Evolutionary conservation across 495 filamentous ascomycete genomes (phyloP), one percentile per base, ranked within the genome.

Genomic region (Friedmanniomyces simplex): DNA sequence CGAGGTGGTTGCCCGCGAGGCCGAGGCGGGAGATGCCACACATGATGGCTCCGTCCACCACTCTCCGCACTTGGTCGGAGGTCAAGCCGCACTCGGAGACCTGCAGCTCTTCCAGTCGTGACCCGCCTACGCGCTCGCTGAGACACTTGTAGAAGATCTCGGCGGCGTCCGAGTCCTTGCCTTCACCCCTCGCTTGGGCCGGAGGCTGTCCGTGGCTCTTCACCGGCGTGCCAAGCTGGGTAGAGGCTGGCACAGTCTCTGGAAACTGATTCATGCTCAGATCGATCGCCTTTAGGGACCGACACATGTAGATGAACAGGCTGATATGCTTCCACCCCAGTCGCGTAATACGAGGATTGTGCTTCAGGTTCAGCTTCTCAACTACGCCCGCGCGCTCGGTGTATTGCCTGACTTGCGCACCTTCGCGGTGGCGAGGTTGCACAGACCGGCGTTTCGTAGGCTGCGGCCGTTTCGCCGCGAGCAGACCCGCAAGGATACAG

Each of bases 251-350:
- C 6, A 50, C 45, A 10, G 64, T 65, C 42, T 72, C 68, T 5
- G 93, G 93, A 55, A 97, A 89, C n/a, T 79, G 81, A 61, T 95
- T 84, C 63, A 87, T 85, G 1, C 88, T 89, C 24, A 97, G 65
- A 69, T 97, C 93, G 25, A 97, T 79, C 11, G 80, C 86, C 69
- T 88, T 91, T 32, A 98, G 71, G 10, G 89, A 90, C 57, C 82
- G 82, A 48, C 87, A 95, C 69, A 96, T 84, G 67, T 96, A 84
- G 22, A 96, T 74, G 67, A 98, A 98, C 10, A 95, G 75, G 54
- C 84, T 83, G 37, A 98, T 87, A 63, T 96, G 85, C 64, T 83
- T 85, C 93, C 93, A 98, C 28, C 93, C 93, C 52, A 91, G 88
- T 1, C 76, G 72, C 10, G 85, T 83, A 55, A 97, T 87, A 64